Conservation (phyloP, 495 filamentous ascomycete species). For the Podospora conica region DNA sequence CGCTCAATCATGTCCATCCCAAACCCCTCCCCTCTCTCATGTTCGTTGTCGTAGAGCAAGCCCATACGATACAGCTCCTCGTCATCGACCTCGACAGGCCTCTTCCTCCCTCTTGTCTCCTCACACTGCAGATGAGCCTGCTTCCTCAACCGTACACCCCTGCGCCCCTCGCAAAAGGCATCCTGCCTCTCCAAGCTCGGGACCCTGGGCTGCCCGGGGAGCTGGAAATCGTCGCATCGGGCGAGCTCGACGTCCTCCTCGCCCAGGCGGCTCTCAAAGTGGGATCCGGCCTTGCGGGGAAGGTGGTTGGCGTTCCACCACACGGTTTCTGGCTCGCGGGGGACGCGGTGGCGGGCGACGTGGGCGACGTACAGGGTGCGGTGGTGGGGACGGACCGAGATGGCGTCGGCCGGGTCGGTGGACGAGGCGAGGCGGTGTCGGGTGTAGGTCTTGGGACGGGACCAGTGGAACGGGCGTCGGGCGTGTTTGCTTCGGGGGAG, state of each 20-base stretch:
- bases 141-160: background rate
- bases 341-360: slow-evolving; percentile 1
- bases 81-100: slow-evolving; percentile 5
- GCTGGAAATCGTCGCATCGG: slow-evolving; percentile 13
- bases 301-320: background rate
- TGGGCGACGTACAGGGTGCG: slow-evolving; percentile 8
- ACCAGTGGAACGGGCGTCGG: slow-evolving; percentile 11
- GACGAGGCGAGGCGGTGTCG: background rate
- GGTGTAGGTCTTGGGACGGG: background rate
- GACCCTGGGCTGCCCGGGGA: slow-evolving; percentile 27
- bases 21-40: slow-evolving; percentile 31
- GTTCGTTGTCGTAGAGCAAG: slow-evolving; percentile 36
- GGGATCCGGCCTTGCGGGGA: background rate
- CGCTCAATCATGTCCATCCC: slow-evolving; percentile 29
- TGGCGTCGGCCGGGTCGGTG: background rate
- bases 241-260: slow-evolving; percentile 26
- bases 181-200: slow-evolving; percentile 39
- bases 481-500: slow-evolving; percentile 1
- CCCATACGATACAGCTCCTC: slow-evolving; percentile 34
- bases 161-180: slow-evolving; percentile 34
- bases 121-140: background rate
- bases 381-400: slow-evolving; percentile 17
- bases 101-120: background rate
- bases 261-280: slow-evolving; percentile 13
- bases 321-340: background rate